Evolutionary conservation across 2,329 filamentous ascomycete genomes (phyloP).

Genomic region (Lasiodiplodia gonubiensis): DNA sequence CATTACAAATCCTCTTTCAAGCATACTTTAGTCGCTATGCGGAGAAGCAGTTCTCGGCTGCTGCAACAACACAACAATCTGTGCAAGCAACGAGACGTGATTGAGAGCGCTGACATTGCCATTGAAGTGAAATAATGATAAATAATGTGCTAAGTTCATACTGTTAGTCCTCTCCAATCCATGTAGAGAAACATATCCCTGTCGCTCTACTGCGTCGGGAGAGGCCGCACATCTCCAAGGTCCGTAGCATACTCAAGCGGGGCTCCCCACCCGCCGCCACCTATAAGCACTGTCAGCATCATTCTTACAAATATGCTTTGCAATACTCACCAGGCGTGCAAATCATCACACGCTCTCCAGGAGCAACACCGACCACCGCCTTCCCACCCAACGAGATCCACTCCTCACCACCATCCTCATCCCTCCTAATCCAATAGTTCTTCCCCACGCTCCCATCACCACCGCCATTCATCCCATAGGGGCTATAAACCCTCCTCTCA

Average conservation of each 20-base stretch:
- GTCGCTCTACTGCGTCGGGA: background rate
- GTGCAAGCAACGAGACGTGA: too few relatives aligned
- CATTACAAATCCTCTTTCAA: too few relatives aligned
- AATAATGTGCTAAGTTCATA: too few relatives aligned
- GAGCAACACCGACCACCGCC: conserved; percentile 11
- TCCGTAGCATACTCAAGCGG: background rate
- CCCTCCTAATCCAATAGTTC: conserved; percentile 32
- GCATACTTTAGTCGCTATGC: too few relatives aligned
- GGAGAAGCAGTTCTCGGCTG: too few relatives aligned
- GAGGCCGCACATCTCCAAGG: background rate
- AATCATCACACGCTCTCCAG: conserved; percentile 23
- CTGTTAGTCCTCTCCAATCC: background rate
- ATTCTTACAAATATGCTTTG: background rate
- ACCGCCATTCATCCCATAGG: conserved; percentile 43
- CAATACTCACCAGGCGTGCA: conserved; percentile 25
- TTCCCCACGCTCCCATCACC: conserved; percentile 40
- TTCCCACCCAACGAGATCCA: conserved; percentile 25
- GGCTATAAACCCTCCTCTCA: conserved; percentile 41
- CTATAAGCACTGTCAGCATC: background rate
- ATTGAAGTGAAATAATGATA: too few relatives aligned
- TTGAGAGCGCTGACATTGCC: too few relatives aligned
- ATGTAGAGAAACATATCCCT: background rate
- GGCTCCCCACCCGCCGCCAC: conserved; percentile 23
- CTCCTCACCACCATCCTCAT: conserved; percentile 8
- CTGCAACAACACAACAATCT: too few relatives aligned